These are phyloP conservation scores for Oryza glaberrima DNA, from an alignment of 176 grass and related monocot species.

Conservation along the genomic window DNA sequence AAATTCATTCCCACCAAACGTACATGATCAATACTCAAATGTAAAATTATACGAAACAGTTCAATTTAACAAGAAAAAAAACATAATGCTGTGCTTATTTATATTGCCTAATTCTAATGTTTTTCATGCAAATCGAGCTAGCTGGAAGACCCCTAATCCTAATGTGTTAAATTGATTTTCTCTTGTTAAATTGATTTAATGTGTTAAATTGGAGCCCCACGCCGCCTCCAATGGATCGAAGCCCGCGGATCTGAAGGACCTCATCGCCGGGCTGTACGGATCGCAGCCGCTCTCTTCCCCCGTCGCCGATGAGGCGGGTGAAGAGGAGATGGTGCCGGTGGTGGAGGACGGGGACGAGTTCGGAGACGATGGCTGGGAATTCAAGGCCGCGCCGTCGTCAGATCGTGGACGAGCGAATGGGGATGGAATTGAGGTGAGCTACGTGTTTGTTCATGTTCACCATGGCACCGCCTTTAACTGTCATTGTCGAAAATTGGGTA, in stretches of 20 bases:
- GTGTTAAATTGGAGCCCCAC: not conserved
- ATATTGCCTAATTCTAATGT: too few species aligned
- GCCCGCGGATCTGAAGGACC: constrained; percentile 56
- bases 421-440: constrained; percentile 42
- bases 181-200: too few species aligned
- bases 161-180: too few species aligned
- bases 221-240: not conserved
- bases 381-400: constrained; percentile 42
- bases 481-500: not conserved
- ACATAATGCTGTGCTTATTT: too few species aligned
- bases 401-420: not conserved
- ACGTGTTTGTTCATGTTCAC: not conserved
- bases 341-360: constrained; percentile 38
- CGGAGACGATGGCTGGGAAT: constrained; percentile 59
- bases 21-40: too few species aligned
- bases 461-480: not conserved
- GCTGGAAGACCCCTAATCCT: too few species aligned
- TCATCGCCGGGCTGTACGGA: constrained; percentile 54
- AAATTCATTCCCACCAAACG: too few species aligned
- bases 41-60: too few species aligned
- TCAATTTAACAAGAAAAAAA: too few species aligned
- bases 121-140: too few species aligned
- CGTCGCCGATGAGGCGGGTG: not conserved
- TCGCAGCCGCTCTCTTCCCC: constrained; percentile 21
- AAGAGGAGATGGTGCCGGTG: not conserved